These are phyloP conservation scores for Batkoa obscura DNA, from an alignment of 371 early-diverging fungal genomes.

Conservation along the genomic window DNA sequence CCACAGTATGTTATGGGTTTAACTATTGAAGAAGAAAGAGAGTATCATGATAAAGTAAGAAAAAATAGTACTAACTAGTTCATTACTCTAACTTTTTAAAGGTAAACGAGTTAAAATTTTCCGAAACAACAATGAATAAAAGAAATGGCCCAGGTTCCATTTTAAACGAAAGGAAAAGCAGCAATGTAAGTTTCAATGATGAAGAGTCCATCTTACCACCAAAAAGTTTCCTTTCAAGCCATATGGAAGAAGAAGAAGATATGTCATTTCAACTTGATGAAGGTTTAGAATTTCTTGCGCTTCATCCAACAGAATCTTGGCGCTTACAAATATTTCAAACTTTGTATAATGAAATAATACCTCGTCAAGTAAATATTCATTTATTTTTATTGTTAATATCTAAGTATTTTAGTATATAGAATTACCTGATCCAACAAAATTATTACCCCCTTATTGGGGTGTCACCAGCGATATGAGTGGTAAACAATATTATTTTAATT, in stretches of 20 bases:
- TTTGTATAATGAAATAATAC: conserved; percentile 1
- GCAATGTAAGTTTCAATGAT: conserved; percentile 7
- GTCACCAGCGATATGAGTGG: conserved; percentile 32
- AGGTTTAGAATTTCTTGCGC: neutral
- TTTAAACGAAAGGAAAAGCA: neutral
- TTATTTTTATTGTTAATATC: neutral
- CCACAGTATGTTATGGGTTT: conserved; percentile 40
- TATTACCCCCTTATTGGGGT: conserved; percentile 37
- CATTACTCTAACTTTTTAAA: neutral
- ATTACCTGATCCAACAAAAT: neutral
- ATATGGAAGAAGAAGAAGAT: neutral
- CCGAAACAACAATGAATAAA: neutral
- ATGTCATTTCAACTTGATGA: conserved; percentile 3
- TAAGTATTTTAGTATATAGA: neutral
- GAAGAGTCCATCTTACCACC: conserved; percentile 5
- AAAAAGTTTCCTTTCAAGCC: too few species aligned
- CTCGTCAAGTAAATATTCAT: conserved; percentile 5
- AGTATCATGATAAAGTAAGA: conserved; percentile 7
- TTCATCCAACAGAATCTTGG: conserved; percentile 1
- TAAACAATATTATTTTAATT: conserved; percentile 47
- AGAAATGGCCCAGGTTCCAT: neutral
- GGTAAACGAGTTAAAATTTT: neutral
- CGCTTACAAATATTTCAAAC: neutral
- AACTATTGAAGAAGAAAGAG: conserved; percentile 6
- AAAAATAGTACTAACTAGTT: neutral